These are phyloP conservation scores for Coniochaeta hoffmannii DNA, from an alignment of 2,329 filamentous ascomycete species.

Conservation along the genomic window DNA sequence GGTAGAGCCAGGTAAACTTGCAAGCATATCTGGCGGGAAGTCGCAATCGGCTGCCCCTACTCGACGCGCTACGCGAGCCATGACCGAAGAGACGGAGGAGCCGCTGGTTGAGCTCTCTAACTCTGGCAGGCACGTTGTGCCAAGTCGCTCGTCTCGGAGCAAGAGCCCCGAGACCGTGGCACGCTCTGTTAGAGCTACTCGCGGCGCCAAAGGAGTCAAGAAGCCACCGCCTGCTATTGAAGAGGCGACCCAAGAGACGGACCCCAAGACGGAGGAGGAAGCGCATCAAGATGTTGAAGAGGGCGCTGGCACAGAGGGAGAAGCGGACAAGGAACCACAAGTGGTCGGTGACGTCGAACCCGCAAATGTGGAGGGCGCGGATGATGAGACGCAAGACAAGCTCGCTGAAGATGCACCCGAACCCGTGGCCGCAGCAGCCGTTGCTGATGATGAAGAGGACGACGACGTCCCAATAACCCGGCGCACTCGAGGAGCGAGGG, in stretches of 20 bases:
- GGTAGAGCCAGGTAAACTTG: constrained; percentile 7
- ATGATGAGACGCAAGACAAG: constrained; percentile 17
- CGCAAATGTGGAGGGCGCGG: constrained; percentile 31
- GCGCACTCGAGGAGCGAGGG: constrained; percentile 32
- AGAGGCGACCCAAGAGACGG: constrained; percentile 47
- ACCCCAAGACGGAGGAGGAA: constrained; percentile 20
- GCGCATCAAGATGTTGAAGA: constrained; percentile 25
- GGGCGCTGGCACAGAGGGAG: not conserved
- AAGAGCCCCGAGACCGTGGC: constrained; percentile 46
- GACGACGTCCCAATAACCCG: constrained; percentile 42
- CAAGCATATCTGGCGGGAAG: constrained; percentile 2
- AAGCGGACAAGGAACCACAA: constrained; percentile 11
- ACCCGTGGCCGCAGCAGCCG: constrained; percentile 19
- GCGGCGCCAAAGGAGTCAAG: constrained; percentile 44
- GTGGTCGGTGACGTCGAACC: constrained; percentile 23
- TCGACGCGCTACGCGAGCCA: constrained; percentile 43
- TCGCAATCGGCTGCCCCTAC: constrained; percentile 19
- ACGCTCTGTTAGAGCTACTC: constrained; percentile 35
- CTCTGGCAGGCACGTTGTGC: constrained; percentile 50
- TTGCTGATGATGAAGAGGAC: constrained; percentile 31
- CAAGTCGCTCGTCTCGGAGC: constrained; percentile 43
- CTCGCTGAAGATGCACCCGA: constrained; percentile 20
- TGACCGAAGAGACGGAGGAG: constrained; percentile 47
- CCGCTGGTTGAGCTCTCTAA: constrained; percentile 50
- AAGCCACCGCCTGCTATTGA: constrained; percentile 38